Evolutionary conservation across 306 rosid species (phyloP).

Genomic region (Medicago arabica): DNA sequence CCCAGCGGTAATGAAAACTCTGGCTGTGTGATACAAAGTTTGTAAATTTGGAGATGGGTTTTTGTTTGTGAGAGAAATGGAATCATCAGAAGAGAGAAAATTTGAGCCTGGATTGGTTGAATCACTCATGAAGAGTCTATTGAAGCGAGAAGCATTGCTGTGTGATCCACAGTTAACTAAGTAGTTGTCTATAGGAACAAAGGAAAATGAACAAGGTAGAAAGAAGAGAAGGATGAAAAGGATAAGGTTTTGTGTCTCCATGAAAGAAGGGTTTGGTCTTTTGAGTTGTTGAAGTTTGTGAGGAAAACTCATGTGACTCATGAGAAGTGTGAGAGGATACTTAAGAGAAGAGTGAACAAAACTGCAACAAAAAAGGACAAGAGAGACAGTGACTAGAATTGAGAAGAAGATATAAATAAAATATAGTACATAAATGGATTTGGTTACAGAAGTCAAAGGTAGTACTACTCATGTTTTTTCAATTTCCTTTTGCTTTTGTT

Average conservation of each 20-base stretch:
- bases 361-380: conserved; percentile 46
- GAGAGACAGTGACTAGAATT: conserved; percentile 42
- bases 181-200: conserved; percentile 73
- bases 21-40: conserved; percentile 67
- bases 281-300: conserved; percentile 38
- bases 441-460: conserved; percentile 43
- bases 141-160: conserved; percentile 59
- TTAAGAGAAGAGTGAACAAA: conserved; percentile 1
- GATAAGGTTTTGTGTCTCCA: conserved; percentile 50
- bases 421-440: conserved; percentile 33
- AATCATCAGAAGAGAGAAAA: conserved; percentile 53
- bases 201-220: conserved; percentile 53
- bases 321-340: conserved; percentile 8
- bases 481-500: conserved; percentile 31
- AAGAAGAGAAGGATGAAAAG: conserved; percentile 40
- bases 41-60: conserved; percentile 60
- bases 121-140: conserved; percentile 64
- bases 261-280: conserved; percentile 46
- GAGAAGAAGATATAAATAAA: conserved; percentile 21
- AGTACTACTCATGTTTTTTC: conserved; percentile 3
- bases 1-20: conserved; percentile 68
- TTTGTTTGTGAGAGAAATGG: conserved; percentile 59
- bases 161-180: conserved; percentile 85
- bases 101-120: conserved; percentile 51
- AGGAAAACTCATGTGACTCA: conserved; percentile 26